phyloP scores from a whole-genome alignment of 495 filamentous ascomycete genomes.

The Aspergillus cristatus region DNA sequence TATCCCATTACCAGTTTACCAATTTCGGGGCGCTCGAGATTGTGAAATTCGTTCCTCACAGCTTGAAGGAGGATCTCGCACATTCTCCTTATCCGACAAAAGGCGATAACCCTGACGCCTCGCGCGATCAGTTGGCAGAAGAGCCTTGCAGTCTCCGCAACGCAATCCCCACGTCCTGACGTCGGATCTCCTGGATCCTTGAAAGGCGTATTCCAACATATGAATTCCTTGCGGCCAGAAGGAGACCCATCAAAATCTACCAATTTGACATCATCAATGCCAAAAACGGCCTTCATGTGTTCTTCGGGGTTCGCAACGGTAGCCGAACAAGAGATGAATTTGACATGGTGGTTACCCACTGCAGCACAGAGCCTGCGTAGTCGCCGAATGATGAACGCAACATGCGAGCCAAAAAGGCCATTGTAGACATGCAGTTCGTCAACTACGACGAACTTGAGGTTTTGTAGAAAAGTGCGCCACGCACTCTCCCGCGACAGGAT shows the following conservation, averaged over 20 bases:
- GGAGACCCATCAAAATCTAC: constrained; percentile 91
- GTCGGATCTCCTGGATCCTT: constrained; percentile 82
- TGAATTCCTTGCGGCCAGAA: constrained; percentile 85
- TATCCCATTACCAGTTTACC: constrained; percentile 87
- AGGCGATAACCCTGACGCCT: constrained; percentile 89
- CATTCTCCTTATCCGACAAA: constrained; percentile 76
- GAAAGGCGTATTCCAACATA: constrained; percentile 97
- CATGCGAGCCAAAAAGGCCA: constrained; percentile 86
- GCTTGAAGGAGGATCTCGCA: constrained; percentile 81
- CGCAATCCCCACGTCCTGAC: constrained; percentile 73
- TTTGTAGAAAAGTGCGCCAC: constrained; percentile 83
- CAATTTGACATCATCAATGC: constrained; percentile 67
- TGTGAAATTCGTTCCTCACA: constrained; percentile 65
- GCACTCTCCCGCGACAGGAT: constrained; percentile 85
- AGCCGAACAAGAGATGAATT: constrained; percentile 94
- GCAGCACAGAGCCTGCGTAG: constrained; percentile 84
- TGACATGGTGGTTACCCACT: constrained; percentile 78
- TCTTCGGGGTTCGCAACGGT: constrained; percentile 90
- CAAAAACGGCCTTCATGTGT: constrained; percentile 91
- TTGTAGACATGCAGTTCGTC: constrained; percentile 95
- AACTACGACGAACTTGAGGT: constrained; percentile 83
- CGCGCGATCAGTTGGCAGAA: constrained; percentile 86
- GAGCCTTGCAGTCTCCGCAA: constrained; percentile 75
- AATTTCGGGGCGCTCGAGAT: constrained; percentile 62
- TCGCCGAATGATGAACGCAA: constrained; percentile 90